Evolutionary conservation across 2,329 filamentous ascomycete genomes (phyloP).

Genomic region (Orbilia ellipsospora): DNA sequence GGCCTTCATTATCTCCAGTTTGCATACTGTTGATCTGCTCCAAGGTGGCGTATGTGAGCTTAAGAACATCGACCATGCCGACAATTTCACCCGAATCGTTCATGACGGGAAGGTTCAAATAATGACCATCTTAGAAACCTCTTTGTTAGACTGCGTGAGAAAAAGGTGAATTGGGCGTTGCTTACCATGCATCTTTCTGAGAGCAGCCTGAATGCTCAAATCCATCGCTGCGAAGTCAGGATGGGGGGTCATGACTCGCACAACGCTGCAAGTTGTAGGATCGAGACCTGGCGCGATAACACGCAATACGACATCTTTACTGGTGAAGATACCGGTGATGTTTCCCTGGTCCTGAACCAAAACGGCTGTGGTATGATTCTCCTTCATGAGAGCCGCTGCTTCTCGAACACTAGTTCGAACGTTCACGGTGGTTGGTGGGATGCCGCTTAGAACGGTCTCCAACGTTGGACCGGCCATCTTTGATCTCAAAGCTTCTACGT

Average conservation of each 20-base stretch:
- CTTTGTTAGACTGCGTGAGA: conserved; percentile 9
- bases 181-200: conserved; percentile 98
- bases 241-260: conserved; percentile 98
- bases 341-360: conserved; percentile 95
- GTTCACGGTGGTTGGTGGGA: conserved; percentile 92
- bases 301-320: conserved; percentile 97
- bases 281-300: conserved; percentile 97
- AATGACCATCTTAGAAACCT: conserved; percentile 82
- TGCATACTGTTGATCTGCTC: conserved; percentile 98
- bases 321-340: conserved; percentile 99
- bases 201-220: conserved; percentile 97
- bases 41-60: conserved; percentile 95
- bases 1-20: conserved; percentile 87
- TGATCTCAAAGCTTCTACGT: conserved; percentile 90
- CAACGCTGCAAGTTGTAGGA: conserved; percentile 93
- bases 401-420: conserved; percentile 97
- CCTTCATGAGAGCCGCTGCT: conserved; percentile 95
- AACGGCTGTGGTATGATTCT: conserved; percentile 96
- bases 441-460: conserved; percentile 90
- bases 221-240: conserved; percentile 98
- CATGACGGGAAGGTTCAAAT: conserved; percentile 98
- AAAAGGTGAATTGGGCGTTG: background rate
- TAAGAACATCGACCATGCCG: conserved; percentile 98
- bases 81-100: conserved; percentile 97
- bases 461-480: conserved; percentile 99